These are phyloP conservation scores for Salvia splendens DNA, from an alignment of 257 asterid species.

Conservation along the genomic window DNA sequence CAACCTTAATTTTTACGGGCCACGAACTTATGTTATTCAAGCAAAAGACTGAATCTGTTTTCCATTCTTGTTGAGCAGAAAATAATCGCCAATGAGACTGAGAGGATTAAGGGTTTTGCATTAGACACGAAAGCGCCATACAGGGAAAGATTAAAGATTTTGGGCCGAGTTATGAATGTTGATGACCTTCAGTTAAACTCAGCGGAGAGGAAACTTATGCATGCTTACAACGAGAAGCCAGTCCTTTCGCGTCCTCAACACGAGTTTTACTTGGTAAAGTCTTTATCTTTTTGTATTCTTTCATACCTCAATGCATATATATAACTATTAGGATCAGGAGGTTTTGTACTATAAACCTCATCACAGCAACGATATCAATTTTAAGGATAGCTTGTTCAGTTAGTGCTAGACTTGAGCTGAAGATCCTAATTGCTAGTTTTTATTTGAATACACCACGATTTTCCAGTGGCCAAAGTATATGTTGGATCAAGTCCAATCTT, in stretches of 20 bases:
- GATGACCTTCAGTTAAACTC: conserved; percentile 72
- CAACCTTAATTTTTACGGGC: not conserved
- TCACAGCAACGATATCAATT: not conserved
- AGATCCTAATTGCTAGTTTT: not conserved
- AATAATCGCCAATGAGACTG: conserved; percentile 69
- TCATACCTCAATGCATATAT: too few relatives aligned
- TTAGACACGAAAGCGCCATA: conserved; percentile 65
- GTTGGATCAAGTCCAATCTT: not conserved
- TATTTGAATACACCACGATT: not conserved
- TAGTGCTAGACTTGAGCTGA: not conserved
- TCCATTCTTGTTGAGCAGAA: conserved; percentile 45
- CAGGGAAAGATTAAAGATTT: conserved; percentile 82
- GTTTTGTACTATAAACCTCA: not conserved
- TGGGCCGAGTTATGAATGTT: conserved; percentile 68
- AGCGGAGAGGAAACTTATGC: conserved; percentile 88
- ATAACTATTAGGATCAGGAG: not conserved
- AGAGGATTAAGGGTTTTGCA: conserved; percentile 77
- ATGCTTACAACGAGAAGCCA: conserved; percentile 90
- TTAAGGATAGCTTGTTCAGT: not conserved
- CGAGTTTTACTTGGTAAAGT: conserved; percentile 73
- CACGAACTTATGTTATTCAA: not conserved
- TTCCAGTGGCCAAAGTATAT: not conserved
- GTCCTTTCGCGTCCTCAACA: conserved; percentile 96
- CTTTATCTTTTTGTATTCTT: too few relatives aligned
- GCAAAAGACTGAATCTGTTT: conserved; percentile 13